These are phyloP conservation scores for Theobroma grandiflorum DNA, from an alignment of 441 rosid species.

Conservation along the genomic window DNA sequence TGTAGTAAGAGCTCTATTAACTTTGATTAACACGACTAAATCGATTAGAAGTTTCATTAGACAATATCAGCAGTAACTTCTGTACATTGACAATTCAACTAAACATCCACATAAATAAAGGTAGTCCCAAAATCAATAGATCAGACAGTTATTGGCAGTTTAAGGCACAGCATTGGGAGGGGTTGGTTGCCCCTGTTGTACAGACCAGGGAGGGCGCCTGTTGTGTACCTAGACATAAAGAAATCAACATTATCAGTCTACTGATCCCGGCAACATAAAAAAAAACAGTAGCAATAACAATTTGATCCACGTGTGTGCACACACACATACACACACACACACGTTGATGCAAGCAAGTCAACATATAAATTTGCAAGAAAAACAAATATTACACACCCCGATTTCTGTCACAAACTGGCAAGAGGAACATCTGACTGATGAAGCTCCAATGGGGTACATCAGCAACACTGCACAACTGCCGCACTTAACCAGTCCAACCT, in stretches of 20 bases:
- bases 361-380: neutral
- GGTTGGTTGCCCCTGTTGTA: slow-evolving; percentile 64
- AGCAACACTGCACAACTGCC: slow-evolving; percentile 59
- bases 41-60: neutral
- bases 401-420: slow-evolving; percentile 76
- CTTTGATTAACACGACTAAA: neutral
- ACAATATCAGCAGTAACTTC: neutral
- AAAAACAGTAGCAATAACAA: neutral
- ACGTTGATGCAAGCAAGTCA: neutral
- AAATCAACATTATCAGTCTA: slow-evolving; percentile 14
- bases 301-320: neutral
- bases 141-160: slow-evolving; percentile 25
- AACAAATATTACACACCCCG: slow-evolving; percentile 48
- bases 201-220: slow-evolving; percentile 80
- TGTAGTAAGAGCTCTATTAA: neutral
- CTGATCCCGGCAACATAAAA: neutral
- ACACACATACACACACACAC: too few relatives aligned
- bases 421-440: slow-evolving; percentile 82
- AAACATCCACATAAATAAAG: neutral
- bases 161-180: slow-evolving; percentile 46
- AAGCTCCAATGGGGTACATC: slow-evolving; percentile 84
- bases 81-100: slow-evolving; percentile 18
- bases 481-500: slow-evolving; percentile 79
- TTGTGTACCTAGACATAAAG: slow-evolving; percentile 64
- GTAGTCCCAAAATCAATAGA: neutral